Conservation (phyloP, 768 basidiomycete species). For the Leccinum variicolor region DNA sequence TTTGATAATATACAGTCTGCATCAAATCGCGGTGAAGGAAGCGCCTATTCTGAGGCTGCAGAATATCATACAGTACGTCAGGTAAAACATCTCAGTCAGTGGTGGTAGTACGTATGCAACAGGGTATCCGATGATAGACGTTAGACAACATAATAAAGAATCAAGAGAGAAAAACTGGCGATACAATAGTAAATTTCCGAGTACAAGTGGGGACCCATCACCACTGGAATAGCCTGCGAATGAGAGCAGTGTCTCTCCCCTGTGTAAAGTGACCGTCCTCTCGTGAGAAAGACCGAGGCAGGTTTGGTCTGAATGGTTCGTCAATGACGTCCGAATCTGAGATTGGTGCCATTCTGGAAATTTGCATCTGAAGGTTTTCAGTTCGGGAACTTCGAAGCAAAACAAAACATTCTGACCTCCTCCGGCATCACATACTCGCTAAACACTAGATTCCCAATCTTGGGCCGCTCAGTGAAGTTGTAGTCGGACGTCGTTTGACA, state of each 20-base stretch:
- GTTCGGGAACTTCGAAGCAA: not conserved
- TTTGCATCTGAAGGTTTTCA: constrained; percentile 51
- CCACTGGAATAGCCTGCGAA: constrained; percentile 52
- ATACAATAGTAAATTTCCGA: constrained; percentile 28
- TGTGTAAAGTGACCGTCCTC: constrained; percentile 30
- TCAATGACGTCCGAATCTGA: constrained; percentile 40
- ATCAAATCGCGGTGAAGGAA: not conserved
- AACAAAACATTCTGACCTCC: constrained; percentile 45
- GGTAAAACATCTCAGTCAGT: constrained; percentile 26
- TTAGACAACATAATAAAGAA: constrained; percentile 27
- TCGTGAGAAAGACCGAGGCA: constrained; percentile 32
- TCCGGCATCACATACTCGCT: constrained; percentile 62
- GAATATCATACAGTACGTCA: constrained; percentile 28
- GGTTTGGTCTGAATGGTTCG: constrained; percentile 36
- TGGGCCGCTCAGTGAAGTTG: constrained; percentile 52
- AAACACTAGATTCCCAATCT: constrained; percentile 54
- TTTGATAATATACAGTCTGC: not conserved
- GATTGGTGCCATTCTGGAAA: constrained; percentile 55
- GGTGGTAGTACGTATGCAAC: constrained; percentile 35
- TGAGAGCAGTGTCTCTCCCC: constrained; percentile 41
- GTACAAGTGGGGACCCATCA: constrained; percentile 23
- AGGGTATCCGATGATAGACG: constrained; percentile 33
- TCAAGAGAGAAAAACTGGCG: constrained; percentile 20
- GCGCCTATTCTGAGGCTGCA: constrained; percentile 1
- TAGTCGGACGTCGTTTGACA: constrained; percentile 62